Evolutionary conservation across 169 alveolate genomes (phyloP).

Genomic region (Plasmodium inui): DNA sequence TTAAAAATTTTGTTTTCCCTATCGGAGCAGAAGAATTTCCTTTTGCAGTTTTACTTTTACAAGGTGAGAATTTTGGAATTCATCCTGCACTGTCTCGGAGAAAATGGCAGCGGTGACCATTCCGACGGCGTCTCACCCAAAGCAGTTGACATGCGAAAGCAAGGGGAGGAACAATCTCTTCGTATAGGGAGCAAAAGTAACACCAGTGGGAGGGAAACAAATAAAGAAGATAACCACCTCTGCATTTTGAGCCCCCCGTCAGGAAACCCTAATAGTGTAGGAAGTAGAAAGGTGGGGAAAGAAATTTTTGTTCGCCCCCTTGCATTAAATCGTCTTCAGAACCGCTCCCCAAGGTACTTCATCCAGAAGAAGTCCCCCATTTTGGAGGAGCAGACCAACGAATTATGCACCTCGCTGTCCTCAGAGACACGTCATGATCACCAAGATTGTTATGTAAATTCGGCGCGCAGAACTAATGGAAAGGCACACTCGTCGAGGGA

Average conservation of each 20-base stretch:
- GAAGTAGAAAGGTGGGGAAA: not conserved
- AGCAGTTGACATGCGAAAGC: not conserved
- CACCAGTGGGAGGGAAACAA: not conserved
- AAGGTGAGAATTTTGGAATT: slow-evolving; percentile 30
- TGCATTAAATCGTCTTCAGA: slow-evolving; percentile 1
- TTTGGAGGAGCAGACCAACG: not conserved
- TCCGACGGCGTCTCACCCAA: not conserved
- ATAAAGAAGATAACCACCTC: not conserved
- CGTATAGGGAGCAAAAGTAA: not conserved
- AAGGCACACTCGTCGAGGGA: not conserved
- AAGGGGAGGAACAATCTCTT: not conserved
- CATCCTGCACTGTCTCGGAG: not conserved
- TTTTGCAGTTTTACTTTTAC: slow-evolving; percentile 42
- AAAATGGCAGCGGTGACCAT: not conserved
- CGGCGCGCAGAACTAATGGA: not conserved
- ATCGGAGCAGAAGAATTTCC: slow-evolving; percentile 36
- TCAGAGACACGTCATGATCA: not conserved
- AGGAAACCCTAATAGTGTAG: not conserved
- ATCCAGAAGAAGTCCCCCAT: not conserved
- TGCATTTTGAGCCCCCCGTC: not conserved
- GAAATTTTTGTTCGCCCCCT: not conserved
- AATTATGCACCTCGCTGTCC: not conserved
- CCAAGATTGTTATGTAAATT: not conserved
- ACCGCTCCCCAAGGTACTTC: not conserved
- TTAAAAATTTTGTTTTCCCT: slow-evolving; percentile 30